Evolutionary conservation across 108 stramenopile genomes (phyloP), one percentile per base, ranked within the genome.

Genomic region (Conticribra weissflogii): DNA sequence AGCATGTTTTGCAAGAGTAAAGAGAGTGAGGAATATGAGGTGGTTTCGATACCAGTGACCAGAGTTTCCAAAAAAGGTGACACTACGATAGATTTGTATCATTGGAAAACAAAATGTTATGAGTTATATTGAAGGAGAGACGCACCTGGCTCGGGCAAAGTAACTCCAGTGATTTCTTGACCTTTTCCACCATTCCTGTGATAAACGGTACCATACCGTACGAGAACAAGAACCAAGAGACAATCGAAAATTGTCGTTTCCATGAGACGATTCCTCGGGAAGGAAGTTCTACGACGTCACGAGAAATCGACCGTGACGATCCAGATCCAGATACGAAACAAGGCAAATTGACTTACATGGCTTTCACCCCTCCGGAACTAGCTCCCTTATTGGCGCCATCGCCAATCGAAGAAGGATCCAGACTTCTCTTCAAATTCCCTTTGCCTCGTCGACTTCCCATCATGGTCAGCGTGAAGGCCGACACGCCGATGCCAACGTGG

Each of bases 101-200:
- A 41, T 41, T n/a, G n/a, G n/a, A n/a, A n/a, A n/a, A 30, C 14
- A n/a, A 31, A 50, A 18, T 41, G 0, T 22, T 41, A 66, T 28
- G 15, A 15, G 45, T 47, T 33, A 55, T 34, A 56, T 24, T 41
- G 36, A 9, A 9, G 36, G 31, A n/a, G 9, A 17, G 15, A 21
- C 61, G 54, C 65, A 57, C 87, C 88, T 51, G 81, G 31, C 21
- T 83, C 79, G 44, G 92, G 92, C 44, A 93, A 55, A 3, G 88
- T 89, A 0, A 93, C 92, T 21, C 92, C 92, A 3, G 89, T 93
- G 45, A 93, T 93, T 81, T 93, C 92, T 77, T 93, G 92, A 3
- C 92, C 89, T 59, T 67, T 78, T 5, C 92, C 89, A 33, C 75
- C 63, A 62, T 88, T 88, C 36, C 83, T 33, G n/a, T 25, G 36